A percentile compares a stretch with the other conserved stretches of the same genome.
phyloP scores from a whole-genome alignment of 2,329 filamentous ascomycete species.

The Colletotrichum sp. region DNA sequence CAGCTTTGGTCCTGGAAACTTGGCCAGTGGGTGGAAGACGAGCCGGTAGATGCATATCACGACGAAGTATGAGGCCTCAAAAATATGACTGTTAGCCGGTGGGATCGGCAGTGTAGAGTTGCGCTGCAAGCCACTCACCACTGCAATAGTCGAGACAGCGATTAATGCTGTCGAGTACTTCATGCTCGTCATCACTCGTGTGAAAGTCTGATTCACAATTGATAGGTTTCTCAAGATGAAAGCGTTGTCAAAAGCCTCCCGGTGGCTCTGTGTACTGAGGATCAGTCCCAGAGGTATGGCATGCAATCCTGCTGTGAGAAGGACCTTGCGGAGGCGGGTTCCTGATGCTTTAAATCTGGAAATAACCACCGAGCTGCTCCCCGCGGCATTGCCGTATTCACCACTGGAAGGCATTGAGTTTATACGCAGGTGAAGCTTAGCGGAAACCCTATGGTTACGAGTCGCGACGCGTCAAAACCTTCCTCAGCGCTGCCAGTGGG shows the following conservation, averaged over 20 bases:
- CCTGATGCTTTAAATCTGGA: neutral
- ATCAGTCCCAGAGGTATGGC: neutral
- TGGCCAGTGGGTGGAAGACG: neutral
- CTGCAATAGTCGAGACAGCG: neutral
- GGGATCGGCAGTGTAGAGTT: too few relatives aligned
- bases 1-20: neutral
- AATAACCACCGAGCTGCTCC: neutral
- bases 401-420: neutral
- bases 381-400: neutral
- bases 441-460: neutral
- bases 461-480: neutral
- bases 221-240: neutral
- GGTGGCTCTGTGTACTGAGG: fast-evolving
- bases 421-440: neutral
- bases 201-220: fast-evolving
- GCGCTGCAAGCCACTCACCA: neutral
- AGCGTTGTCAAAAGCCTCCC: neutral
- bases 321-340: neutral
- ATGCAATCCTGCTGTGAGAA: fast-evolving
- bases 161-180: neutral
- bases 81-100: neutral
- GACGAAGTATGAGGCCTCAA: neutral
- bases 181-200: neutral
- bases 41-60: neutral
- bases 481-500: neutral